These are phyloP conservation scores for Tulasnella sp. DNA, from an alignment of 768 basidiomycete genomes.

Conservation along the genomic window DNA sequence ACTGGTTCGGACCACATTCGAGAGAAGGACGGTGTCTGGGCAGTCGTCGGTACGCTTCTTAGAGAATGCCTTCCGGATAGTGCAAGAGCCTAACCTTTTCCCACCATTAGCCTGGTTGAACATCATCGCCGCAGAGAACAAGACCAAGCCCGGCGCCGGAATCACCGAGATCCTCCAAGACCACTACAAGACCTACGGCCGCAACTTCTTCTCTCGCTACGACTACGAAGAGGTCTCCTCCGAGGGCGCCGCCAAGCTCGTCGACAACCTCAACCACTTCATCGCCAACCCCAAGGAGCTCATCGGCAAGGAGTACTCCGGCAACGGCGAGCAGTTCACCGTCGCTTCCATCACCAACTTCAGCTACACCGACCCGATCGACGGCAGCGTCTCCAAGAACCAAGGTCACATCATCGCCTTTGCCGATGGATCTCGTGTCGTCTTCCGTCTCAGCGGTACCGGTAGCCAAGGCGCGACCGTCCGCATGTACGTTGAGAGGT, in stretches of 20 bases:
- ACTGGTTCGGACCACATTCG: conserved; percentile 99
- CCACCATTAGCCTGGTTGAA: conserved; percentile 76
- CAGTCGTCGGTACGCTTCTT: conserved; percentile 64
- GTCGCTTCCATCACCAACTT: conserved; percentile 76
- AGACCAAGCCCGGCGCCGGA: conserved; percentile 65
- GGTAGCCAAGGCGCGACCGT: conserved; percentile 96
- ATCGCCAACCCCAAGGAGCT: conserved; percentile 48
- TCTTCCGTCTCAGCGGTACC: conserved; percentile 93
- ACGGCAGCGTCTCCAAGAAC: conserved; percentile 82
- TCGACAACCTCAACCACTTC: conserved; percentile 68
- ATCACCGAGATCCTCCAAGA: conserved; percentile 84
- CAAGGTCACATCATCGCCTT: conserved; percentile 94
- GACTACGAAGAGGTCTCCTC: conserved; percentile 98
- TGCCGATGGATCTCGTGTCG: conserved; percentile 82
- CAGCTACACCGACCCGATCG: conserved; percentile 98
- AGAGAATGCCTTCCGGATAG: not conserved
- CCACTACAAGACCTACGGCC: conserved; percentile 89
- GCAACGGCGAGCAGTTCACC: conserved; percentile 59
- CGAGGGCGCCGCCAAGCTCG: conserved; percentile 77
- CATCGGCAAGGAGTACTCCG: conserved; percentile 55
- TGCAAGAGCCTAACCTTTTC: not conserved
- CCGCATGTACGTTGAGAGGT: conserved; percentile 91
- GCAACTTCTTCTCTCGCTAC: conserved; percentile 95
- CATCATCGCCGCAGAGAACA: conserved; percentile 81
- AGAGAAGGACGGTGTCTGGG: conserved; percentile 99